Evolutionary conservation across 495 filamentous ascomycete species (phyloP).

Genomic region (Tetracladium setigerum): DNA sequence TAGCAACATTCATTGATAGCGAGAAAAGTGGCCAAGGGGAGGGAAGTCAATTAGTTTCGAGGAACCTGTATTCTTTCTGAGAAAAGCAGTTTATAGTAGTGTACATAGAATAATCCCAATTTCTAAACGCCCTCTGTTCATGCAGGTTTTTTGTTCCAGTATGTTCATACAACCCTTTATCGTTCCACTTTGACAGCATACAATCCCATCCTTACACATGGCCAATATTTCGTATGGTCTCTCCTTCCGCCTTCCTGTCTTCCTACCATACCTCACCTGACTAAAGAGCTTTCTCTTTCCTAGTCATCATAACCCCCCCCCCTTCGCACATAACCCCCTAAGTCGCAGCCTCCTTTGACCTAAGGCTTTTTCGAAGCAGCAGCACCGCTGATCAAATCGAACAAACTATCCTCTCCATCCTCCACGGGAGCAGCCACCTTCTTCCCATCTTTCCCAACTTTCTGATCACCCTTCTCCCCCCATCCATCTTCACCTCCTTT

Average conservation of each 20-base stretch:
- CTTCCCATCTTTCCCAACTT: constrained; percentile 15
- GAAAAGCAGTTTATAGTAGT: constrained; percentile 2
- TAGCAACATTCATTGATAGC: background rate
- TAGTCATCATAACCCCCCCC: too few species aligned
- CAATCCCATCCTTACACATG: background rate
- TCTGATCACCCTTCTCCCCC: constrained; percentile 9
- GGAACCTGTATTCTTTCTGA: background rate
- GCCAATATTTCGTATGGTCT: constrained; percentile 17
- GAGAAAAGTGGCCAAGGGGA: background rate
- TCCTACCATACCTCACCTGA: background rate
- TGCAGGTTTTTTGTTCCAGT: background rate
- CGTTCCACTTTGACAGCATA: constrained; percentile 9
- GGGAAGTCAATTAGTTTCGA: background rate
- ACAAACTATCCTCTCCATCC: constrained; percentile 41
- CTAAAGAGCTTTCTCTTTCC: too few species aligned
- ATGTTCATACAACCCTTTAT: constrained; percentile 7
- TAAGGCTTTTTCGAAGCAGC: constrained; percentile 23
- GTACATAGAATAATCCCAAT: constrained; percentile 18
- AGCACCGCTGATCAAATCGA: constrained; percentile 66
- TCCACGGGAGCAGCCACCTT: constrained; percentile 11
- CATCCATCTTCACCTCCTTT: constrained; percentile 10
- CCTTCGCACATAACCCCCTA: too few species aligned
- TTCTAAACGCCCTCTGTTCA: constrained; percentile 5
- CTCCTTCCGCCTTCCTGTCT: constrained; percentile 23
- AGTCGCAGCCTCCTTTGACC: constrained; percentile 12